Conservation (phyloP, 179 eudicot species). For the Gypsophila paniculata region DNA sequence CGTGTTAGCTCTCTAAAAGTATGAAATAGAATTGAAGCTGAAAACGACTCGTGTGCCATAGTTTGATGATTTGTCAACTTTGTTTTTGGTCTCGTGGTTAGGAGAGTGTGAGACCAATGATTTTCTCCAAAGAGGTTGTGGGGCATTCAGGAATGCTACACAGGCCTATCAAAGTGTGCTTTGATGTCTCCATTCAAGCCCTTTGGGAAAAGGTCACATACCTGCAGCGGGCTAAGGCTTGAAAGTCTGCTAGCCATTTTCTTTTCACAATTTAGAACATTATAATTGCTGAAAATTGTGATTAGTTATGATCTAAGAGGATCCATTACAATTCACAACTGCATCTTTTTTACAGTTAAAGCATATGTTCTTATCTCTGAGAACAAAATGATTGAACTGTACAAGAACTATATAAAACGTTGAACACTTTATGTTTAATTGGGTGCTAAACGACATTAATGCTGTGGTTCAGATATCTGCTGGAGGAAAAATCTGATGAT, state of each 20-base stretch:
- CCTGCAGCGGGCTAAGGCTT: not conserved
- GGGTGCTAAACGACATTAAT: conserved; percentile 24
- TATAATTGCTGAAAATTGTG: not conserved
- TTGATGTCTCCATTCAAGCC: not conserved
- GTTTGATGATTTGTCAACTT: conserved; percentile 11
- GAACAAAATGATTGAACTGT: not conserved
- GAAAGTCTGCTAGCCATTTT: conserved; percentile 9
- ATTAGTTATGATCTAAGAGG: not conserved
- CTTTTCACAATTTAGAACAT: not conserved
- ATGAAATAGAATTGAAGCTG: not conserved
- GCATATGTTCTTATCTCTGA: not conserved
- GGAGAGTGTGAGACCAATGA: conserved; percentile 1
- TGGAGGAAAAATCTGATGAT: conserved; percentile 89
- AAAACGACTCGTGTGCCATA: not conserved
- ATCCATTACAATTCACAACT: not conserved
- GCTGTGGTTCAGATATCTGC: conserved; percentile 54
- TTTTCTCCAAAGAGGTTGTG: not conserved
- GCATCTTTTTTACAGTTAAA: not conserved
- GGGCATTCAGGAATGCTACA: not conserved
- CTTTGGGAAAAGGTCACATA: too few relatives aligned
- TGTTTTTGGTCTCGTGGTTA: conserved; percentile 11
- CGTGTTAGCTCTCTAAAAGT: not conserved
- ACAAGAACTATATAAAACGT: not conserved
- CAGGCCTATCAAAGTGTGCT: not conserved
- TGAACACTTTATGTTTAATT: conserved; percentile 9